Conservation (phyloP, 208 protist species). For the Wallacemonas rigidus region DNA sequence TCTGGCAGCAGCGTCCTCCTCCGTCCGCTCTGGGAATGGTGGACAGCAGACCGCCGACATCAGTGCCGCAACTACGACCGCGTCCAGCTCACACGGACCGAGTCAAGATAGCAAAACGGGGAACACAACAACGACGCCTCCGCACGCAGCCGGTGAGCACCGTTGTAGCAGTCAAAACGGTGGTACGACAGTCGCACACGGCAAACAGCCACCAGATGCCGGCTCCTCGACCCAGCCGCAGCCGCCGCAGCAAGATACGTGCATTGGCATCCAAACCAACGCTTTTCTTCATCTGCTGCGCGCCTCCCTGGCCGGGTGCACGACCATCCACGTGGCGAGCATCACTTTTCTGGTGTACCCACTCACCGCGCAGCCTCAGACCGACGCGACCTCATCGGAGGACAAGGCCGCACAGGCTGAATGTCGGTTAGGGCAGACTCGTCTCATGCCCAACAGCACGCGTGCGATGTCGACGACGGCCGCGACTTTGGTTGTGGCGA, state of each 20-base stretch:
- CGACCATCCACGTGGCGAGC: slow-evolving; percentile 73
- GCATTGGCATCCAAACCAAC: slow-evolving; percentile 66
- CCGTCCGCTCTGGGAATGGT: not conserved
- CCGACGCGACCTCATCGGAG: not conserved
- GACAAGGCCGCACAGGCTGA: not conserved
- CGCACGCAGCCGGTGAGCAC: not conserved
- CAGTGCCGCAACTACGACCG: not conserved
- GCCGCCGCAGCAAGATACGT: slow-evolving; percentile 31
- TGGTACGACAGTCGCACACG: not conserved
- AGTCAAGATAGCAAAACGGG: slow-evolving; percentile 1
- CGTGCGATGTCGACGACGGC: slow-evolving; percentile 17
- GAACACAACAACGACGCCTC: not conserved
- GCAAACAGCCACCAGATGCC: too few relatives aligned
- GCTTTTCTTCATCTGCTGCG: slow-evolving; percentile 71
- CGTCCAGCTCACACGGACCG: slow-evolving; percentile 7
- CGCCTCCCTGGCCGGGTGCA: slow-evolving; percentile 51
- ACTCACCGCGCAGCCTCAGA: slow-evolving; percentile 17
- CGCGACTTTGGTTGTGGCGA: slow-evolving; percentile 72
- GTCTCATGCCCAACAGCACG: slow-evolving; percentile 3
- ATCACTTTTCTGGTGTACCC: slow-evolving; percentile 76
- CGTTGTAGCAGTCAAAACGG: not conserved
- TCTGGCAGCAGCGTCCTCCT: slow-evolving; percentile 2
- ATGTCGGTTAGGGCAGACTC: not conserved
- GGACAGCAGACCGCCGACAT: not conserved
- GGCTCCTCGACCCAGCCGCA: not conserved